Evolutionary conservation across 495 filamentous ascomycete genomes (phyloP).

Genomic region (Hypoxylon subgilvum): DNA sequence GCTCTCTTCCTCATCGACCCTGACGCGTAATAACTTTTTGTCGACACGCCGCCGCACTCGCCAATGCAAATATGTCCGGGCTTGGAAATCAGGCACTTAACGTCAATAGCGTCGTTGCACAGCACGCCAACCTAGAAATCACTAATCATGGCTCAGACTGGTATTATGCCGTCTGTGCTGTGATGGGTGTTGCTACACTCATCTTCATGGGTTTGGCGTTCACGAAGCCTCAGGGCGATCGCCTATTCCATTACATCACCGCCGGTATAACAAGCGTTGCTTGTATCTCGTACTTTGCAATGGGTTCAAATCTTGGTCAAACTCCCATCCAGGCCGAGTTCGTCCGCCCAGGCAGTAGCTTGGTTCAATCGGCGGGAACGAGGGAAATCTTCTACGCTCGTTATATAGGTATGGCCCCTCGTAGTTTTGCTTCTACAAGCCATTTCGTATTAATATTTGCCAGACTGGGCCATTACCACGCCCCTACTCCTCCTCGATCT

Average conservation of each 20-base stretch:
- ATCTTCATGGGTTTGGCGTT: conserved; percentile 54
- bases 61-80: not conserved
- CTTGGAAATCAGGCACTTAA: conserved; percentile 57
- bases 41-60: not conserved
- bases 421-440: too few species aligned
- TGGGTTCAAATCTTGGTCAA: conserved; percentile 72
- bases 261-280: conserved; percentile 65
- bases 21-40: not conserved
- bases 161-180: conserved; percentile 61
- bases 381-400: conserved; percentile 75
- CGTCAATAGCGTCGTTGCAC: conserved; percentile 50
- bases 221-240: conserved; percentile 57
- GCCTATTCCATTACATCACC: conserved; percentile 75
- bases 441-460: too few species aligned
- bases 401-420: too few species aligned
- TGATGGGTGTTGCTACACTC: conserved; percentile 53
- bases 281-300: conserved; percentile 70
- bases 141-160: conserved; percentile 63
- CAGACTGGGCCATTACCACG: conserved; percentile 62
- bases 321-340: conserved; percentile 65
- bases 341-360: conserved; percentile 42
- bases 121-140: conserved; percentile 60
- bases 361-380: conserved; percentile 50
- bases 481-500: conserved; percentile 63
- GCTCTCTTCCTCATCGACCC: not conserved